Base-by-base conservation (phyloP, 495 filamentous ascomycete species). In the Penicillium pancosmium region DNA sequence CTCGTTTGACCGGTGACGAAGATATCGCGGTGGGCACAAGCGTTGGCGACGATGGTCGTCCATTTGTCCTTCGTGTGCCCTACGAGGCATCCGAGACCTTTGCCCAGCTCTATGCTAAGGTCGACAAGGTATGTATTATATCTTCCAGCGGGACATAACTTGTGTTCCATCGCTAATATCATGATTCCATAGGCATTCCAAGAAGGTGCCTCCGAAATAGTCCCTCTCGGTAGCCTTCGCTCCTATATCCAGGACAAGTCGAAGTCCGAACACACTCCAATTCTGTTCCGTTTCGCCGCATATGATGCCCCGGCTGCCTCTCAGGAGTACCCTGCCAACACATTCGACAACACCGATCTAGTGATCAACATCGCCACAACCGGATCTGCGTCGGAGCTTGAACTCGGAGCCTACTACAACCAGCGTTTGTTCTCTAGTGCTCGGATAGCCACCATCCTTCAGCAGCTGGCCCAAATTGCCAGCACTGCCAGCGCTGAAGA, bases 1-100 rank as follows among this genome's bases (percentile, higher is more conserved):
- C 72, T 53, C 74, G 80, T 44, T 64, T 82, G 64, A 80, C 80
- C n/a, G 80, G 80, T 34, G 80, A 82, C 57, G 80, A 82, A 57
- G 80, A 82, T 52, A 81, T 82, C 38, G 72, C 78, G 11, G 66
- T 82, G 41, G 80, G 76, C 13, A 82, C 80, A 7, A 81, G 70
- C 50, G 68, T 69, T 10, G 73, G 66, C 33, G 73, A 75, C 23
- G 74, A 76, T 57, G 76, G 78, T 36, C 80, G 77, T 52, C 78
- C 78, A 33, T 81, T 82, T 58, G 75, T 82, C 55, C 64, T 82
- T 13, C 68, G 80, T 34, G 66, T 80, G 10, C 71, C 74, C 47
- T 72, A 81, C 63, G 64, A 73, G 40, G 46, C 67, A 0, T 65
- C 71, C 21, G 76, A 77, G 52, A 71, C 72, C 15, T 82, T 82